These are phyloP conservation scores for Dysphania ambrosioides DNA, from an alignment of 148 eudicot species.

Conservation along the genomic window DNA sequence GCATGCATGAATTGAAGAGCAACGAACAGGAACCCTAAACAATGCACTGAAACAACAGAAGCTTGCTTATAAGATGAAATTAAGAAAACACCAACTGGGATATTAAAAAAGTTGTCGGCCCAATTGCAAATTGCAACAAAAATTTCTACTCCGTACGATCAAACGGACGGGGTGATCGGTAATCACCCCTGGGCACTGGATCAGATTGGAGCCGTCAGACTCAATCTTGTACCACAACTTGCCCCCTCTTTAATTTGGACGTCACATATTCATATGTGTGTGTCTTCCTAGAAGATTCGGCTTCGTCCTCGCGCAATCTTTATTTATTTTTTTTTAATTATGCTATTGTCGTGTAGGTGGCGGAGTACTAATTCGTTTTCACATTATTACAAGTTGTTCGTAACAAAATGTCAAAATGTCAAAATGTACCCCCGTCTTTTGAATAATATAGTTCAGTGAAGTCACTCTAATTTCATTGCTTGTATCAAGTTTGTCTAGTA, in stretches of 20 bases:
- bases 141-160: not conserved
- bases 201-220: not conserved
- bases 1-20: not conserved
- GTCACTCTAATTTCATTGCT: no score
- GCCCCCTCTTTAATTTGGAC: not conserved
- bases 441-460: no score
- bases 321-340: not conserved
- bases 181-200: not conserved
- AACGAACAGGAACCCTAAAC: slow-evolving; percentile 4
- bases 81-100: not conserved
- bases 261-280: not conserved
- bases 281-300: not conserved
- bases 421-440: no score
- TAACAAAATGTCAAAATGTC: no score
- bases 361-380: no score
- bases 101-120: slow-evolving; percentile 5
- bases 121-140: not conserved
- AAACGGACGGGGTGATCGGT: slow-evolving; percentile 8
- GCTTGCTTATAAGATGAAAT: not conserved
- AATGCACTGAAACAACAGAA: slow-evolving; percentile 6
- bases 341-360: no score
- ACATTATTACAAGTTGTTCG: no score
- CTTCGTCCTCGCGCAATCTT: not conserved
- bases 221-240: slow-evolving; percentile 3
- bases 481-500: no score